Percentiles rank a stretch among this genome's conserved stretches.
Conservation (phyloP, 2,329 filamentous ascomycete genomes). For the Ophiostoma ulmi region DNA sequence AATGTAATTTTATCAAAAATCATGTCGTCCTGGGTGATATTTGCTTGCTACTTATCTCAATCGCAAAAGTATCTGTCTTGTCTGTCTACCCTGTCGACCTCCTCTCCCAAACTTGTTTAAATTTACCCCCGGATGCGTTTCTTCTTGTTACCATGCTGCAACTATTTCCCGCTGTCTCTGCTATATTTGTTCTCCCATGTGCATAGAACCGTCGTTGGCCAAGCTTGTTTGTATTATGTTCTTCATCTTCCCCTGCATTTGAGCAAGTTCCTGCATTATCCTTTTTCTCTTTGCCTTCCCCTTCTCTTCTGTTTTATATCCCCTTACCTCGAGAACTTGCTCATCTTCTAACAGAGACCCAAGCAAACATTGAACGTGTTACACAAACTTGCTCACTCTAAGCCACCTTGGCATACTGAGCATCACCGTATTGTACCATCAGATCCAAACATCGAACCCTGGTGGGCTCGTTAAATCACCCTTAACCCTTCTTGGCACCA, state of each 20-base stretch:
- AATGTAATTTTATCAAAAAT: neutral
- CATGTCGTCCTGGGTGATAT: neutral
- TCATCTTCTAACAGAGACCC: neutral
- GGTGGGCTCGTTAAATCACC: neutral
- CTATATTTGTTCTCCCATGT: neutral
- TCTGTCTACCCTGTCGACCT: neutral
- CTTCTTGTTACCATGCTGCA: conserved; percentile 1
- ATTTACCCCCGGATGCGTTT: neutral
- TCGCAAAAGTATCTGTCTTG: neutral
- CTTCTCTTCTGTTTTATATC: neutral
- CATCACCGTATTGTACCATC: neutral
- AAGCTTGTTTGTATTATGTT: neutral
- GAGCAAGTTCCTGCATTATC: conserved; percentile 2
- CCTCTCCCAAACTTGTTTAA: neutral
- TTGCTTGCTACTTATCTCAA: neutral
- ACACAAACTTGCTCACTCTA: neutral
- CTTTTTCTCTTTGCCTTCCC: neutral
- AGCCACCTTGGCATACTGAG: neutral
- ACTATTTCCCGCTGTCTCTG: neutral
- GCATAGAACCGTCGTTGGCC: neutral
- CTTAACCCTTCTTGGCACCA: neutral
- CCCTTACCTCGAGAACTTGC: neutral
- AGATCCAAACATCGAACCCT: neutral
- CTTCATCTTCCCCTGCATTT: neutral
- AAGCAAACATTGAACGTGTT: neutral